Percentiles rank a stretch among this genome's conserved stretches.
Conservation (phyloP, 2,329 filamentous ascomycete genomes). For the Alternaria sp. region DNA sequence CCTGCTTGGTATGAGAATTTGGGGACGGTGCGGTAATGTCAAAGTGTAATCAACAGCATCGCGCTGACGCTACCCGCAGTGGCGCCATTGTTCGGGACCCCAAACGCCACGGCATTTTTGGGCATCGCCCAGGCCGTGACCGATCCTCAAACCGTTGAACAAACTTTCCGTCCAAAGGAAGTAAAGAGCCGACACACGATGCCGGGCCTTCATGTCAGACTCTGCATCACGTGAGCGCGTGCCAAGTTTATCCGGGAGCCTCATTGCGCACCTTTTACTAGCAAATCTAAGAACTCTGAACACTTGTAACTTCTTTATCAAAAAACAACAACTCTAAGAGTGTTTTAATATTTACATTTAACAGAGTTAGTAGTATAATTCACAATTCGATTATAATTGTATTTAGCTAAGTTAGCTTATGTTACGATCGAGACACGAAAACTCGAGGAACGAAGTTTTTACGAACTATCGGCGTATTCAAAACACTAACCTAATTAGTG, state of each 20-base stretch:
- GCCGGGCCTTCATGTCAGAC: neutral
- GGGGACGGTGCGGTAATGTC: slow-evolving; percentile 8
- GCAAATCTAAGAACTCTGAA: no score
- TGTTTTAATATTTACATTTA: no score
- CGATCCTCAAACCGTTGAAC: neutral
- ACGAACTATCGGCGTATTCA: no score
- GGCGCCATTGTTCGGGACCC: neutral
- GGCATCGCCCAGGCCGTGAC: neutral
- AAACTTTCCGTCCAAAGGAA: neutral
- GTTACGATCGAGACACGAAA: no score
- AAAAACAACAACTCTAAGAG: neutral
- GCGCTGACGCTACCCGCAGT: neutral
- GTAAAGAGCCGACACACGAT: neutral
- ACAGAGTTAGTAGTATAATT: no score
- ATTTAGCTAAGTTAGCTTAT: no score
- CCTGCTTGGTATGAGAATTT: slow-evolving; percentile 16
- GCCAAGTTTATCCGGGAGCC: neutral
- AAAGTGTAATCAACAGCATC: slow-evolving; percentile 8
- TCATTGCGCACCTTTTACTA: no score
- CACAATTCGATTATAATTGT: no score
- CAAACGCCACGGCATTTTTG: neutral
- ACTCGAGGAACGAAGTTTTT: no score
- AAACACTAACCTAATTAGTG: no score
- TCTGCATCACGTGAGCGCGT: slow-evolving; percentile 1
- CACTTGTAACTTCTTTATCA: neutral